These are phyloP conservation scores for Aciculoconidium aculeatum DNA, from an alignment of 805 yeast genomes.

Conservation along the genomic window DNA sequence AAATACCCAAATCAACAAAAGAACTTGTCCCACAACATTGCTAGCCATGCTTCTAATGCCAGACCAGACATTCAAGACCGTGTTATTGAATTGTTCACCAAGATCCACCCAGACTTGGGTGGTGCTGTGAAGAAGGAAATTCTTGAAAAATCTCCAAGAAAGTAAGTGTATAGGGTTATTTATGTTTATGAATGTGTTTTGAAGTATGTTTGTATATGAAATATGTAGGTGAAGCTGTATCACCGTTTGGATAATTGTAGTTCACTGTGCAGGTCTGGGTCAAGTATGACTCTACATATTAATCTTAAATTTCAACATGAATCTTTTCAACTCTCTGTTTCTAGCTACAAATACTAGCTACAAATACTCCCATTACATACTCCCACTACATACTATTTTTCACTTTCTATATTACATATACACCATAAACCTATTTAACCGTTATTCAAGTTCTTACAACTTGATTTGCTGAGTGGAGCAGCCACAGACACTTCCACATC, in stretches of 20 bases:
- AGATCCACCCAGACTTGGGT: conserved; percentile 68
- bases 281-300: no score
- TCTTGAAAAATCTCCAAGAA: conserved; percentile 45
- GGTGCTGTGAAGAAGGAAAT: conserved; percentile 60
- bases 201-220: no score
- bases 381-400: no score
- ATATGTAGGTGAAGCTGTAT: no score
- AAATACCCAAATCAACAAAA: conserved; percentile 78
- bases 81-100: conserved; percentile 68
- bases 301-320: no score
- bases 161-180: conserved; percentile 15
- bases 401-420: no score
- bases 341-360: no score
- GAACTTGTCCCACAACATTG: conserved; percentile 77
- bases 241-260: no score
- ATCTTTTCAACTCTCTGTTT: no score
- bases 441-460: conserved; percentile 1
- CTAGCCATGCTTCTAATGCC: conserved; percentile 68
- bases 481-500: conserved; percentile 36
- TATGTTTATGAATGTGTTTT: conserved; percentile 6
- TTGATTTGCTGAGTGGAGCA: conserved; percentile 17
- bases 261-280: no score
- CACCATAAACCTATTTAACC: no score
- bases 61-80: conserved; percentile 71
- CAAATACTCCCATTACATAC: no score